A percentile compares a stretch with the other conserved stretches of the same genome.
phyloP scores from a whole-genome alignment of 2,329 filamentous ascomycete genomes.

The Epichloe typhina region DNA sequence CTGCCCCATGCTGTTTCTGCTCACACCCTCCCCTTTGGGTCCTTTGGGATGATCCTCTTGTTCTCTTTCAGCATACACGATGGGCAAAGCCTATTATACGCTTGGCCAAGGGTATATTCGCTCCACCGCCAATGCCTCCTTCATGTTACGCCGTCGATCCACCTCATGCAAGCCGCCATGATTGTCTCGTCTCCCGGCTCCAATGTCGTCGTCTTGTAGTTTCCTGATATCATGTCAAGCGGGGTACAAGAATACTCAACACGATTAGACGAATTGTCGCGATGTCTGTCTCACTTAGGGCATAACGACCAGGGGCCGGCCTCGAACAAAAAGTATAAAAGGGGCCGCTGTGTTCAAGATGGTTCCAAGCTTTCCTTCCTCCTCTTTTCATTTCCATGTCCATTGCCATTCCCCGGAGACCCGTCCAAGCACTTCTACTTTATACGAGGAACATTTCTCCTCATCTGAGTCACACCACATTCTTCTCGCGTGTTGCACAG shows the following conservation, averaged over 20 bases:
- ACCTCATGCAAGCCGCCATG: constrained; percentile 22
- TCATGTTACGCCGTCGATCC: constrained; percentile 18
- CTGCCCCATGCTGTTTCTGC: constrained; percentile 8
- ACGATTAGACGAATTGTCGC: constrained; percentile 31
- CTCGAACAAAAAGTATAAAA: constrained; percentile 50
- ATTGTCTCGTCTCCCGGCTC: constrained; percentile 18
- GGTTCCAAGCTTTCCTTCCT: constrained; percentile 36
- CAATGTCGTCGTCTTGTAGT: constrained; percentile 17
- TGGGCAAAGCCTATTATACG: neutral
- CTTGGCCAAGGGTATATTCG: constrained; percentile 5
- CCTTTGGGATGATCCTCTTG: constrained; percentile 3
- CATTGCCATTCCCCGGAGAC: neutral
- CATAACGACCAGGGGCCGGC: constrained; percentile 21
- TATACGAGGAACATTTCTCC: neutral
- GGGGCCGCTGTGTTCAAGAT: constrained; percentile 34
- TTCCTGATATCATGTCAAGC: constrained; percentile 19
- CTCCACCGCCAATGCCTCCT: constrained; percentile 12
- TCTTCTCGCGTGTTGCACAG: neutral
- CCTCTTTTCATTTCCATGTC: constrained; percentile 21
- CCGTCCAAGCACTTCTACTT: neutral
- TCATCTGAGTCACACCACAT: neutral
- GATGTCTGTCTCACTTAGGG: constrained; percentile 27
- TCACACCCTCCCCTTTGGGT: constrained; percentile 12
- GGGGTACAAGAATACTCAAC: constrained; percentile 24
- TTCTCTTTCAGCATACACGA: neutral